These are phyloP conservation scores for Zymoseptoria tritici DNA, from an alignment of 2,329 filamentous ascomycete genomes.

Conservation along the genomic window DNA sequence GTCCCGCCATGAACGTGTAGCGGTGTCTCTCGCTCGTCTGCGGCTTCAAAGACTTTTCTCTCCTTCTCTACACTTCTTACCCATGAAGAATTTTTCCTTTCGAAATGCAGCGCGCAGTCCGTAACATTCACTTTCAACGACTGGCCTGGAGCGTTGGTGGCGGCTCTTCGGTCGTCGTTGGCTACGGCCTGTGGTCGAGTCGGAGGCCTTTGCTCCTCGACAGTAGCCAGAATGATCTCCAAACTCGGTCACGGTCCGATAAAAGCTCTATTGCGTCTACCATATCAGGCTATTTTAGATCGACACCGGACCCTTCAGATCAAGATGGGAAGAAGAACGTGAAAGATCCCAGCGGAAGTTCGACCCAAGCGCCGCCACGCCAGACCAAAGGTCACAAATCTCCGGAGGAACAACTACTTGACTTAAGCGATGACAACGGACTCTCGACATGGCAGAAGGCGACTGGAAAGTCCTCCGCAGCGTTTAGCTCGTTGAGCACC, in stretches of 20 bases:
- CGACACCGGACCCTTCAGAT: not conserved
- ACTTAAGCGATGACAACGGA: constrained; percentile 5
- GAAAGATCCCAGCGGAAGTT: not conserved
- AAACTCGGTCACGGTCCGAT: not conserved
- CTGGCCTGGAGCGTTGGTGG: constrained; percentile 10
- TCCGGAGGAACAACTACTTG: not conserved
- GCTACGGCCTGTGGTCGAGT: constrained; percentile 11
- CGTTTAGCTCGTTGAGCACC: constrained; percentile 23
- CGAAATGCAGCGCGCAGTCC: constrained; percentile 15
- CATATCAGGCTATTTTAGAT: not conserved
- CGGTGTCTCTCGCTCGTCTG: not conserved
- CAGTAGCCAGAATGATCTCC: constrained; percentile 3
- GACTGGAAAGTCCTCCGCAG: constrained; percentile 19
- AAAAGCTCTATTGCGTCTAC: not conserved
- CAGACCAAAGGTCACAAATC: constrained; percentile 17
- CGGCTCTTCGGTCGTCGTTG: constrained; percentile 9
- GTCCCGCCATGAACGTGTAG: not conserved
- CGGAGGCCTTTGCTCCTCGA: constrained; percentile 13
- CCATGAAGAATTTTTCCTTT: constrained; percentile 6
- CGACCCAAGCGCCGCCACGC: constrained; percentile 18
- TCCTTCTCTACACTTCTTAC: not conserved
- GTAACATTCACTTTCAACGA: constrained; percentile 3
- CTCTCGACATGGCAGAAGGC: constrained; percentile 23
- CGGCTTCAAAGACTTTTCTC: not conserved
- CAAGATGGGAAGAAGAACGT: not conserved